Percentiles rank a stretch among this genome's conserved stretches.
Evolutionary conservation across 2,329 filamentous ascomycete species (phyloP).

Genomic region (Diaporthe sp.): DNA sequence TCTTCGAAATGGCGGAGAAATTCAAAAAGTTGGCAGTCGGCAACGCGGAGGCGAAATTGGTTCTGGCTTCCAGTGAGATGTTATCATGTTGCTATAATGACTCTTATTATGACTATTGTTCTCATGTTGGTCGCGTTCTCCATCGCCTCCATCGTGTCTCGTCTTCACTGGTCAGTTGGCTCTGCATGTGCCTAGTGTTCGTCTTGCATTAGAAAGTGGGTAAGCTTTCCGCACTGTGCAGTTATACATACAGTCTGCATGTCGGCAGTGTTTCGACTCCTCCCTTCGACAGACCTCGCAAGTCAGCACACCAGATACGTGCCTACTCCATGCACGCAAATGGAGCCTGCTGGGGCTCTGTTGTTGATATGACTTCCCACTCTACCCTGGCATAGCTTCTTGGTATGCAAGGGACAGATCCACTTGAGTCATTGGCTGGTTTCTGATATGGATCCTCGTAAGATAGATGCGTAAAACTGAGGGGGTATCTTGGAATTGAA

Average conservation of each 20-base stretch:
- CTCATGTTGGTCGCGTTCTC: constrained; percentile 9
- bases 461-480: not conserved
- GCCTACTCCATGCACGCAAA: constrained; percentile 7
- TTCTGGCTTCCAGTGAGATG: constrained; percentile 1
- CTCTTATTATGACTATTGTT: constrained; percentile 27
- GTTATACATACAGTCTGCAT: constrained; percentile 18
- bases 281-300: constrained; percentile 5
- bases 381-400: constrained; percentile 5
- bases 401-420: constrained; percentile 30
- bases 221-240: constrained; percentile 30
- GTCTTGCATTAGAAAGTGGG: constrained; percentile 34
- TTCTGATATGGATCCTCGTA: not conserved
- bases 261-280: not conserved
- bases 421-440: not conserved
- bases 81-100: constrained; percentile 14
- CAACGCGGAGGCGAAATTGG: not conserved
- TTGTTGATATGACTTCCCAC: constrained; percentile 2
- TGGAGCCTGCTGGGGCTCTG: constrained; percentile 3
- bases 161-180: constrained; percentile 30
- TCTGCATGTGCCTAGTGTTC: constrained; percentile 16
- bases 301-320: constrained; percentile 6
- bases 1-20: not conserved
- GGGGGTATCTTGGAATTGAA: constrained; percentile 24
- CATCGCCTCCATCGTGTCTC: constrained; percentile 27
- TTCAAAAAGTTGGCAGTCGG: constrained; percentile 11